Evolutionary conservation across 2,329 filamentous ascomycete genomes (phyloP).

Genomic region (Byssoonygena ceratinophila): DNA sequence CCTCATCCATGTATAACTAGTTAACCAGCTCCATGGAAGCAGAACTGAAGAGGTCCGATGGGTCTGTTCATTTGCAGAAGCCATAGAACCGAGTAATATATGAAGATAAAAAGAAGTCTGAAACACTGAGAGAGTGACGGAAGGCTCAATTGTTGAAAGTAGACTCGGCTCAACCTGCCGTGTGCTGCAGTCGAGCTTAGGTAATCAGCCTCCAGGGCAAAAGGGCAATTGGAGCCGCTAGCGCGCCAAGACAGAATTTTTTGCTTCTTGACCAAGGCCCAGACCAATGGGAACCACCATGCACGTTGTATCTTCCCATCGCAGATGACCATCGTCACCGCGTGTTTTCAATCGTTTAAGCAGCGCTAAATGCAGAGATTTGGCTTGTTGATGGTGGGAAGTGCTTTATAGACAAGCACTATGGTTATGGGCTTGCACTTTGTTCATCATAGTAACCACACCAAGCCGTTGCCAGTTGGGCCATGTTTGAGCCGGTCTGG

Average conservation of each 20-base stretch:
- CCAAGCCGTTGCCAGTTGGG: not conserved
- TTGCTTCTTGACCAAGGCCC: conserved; percentile 2
- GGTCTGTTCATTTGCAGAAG: no score
- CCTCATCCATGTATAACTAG: not conserved
- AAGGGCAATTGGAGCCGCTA: not conserved
- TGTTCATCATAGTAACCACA: not conserved
- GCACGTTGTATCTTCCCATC: not conserved
- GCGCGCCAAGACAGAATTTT: conserved; percentile 6
- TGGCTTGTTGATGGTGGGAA: not conserved
- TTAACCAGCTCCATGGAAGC: not conserved
- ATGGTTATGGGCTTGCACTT: conserved; percentile 1
- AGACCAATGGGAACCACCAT: conserved; percentile 2
- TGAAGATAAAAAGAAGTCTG: no score
- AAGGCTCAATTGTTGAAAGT: no score
- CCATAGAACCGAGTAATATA: no score
- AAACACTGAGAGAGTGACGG: not conserved
- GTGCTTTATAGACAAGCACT: not conserved
- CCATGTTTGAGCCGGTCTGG: not conserved
- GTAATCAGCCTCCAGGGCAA: not conserved
- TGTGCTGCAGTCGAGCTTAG: not conserved
- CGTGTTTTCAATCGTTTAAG: not conserved
- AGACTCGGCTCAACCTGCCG: not conserved
- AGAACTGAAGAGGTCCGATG: not conserved
- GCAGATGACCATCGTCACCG: not conserved
- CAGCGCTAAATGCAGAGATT: not conserved